A percentile compares a stretch with the other conserved stretches of the same genome.
Evolutionary conservation across 1,284 basidiomycete genomes (phyloP).

Genomic region (Trichosporon sp.): DNA sequence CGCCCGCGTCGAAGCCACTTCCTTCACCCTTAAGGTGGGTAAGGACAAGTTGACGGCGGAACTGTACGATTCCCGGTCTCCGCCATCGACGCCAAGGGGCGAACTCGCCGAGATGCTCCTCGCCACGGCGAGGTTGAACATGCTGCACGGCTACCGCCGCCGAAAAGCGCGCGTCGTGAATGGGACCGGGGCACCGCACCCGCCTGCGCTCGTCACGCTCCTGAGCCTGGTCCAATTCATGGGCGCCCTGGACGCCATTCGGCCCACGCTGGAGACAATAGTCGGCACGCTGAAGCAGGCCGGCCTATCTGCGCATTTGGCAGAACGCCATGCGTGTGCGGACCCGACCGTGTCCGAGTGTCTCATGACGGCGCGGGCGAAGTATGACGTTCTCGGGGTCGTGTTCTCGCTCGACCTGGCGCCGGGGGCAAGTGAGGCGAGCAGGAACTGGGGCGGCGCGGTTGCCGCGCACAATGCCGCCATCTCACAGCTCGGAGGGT

Average conservation of each 20-base stretch:
- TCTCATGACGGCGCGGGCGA: constrained; percentile 29
- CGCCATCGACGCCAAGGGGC: constrained; percentile 9
- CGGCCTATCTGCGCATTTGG: constrained; percentile 31
- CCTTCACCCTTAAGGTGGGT: constrained; percentile 35
- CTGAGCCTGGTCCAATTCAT: constrained; percentile 39
- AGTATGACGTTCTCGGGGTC: constrained; percentile 33
- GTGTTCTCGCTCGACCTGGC: constrained; percentile 36
- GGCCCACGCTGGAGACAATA: constrained; percentile 33
- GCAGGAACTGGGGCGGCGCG: constrained; percentile 10
- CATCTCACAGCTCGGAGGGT: neutral
- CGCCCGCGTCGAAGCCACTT: constrained; percentile 33
- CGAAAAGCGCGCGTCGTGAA: constrained; percentile 42
- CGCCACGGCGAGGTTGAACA: constrained; percentile 35
- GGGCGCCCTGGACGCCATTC: constrained; percentile 28
- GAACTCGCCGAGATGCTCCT: constrained; percentile 45
- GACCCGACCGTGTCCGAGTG: constrained; percentile 22
- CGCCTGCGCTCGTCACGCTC: constrained; percentile 40
- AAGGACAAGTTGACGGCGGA: constrained; percentile 42
- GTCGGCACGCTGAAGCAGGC: constrained; percentile 29
- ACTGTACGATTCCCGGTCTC: constrained; percentile 43
- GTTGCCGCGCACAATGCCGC: constrained; percentile 13
- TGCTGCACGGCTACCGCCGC: constrained; percentile 41
- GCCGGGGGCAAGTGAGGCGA: neutral
- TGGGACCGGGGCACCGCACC: neutral
- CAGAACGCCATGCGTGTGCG: constrained; percentile 22